Percentiles rank a stretch among this genome's conserved stretches.
phyloP scores from a whole-genome alignment of 345 rosid species.

The Linum lewisii region DNA sequence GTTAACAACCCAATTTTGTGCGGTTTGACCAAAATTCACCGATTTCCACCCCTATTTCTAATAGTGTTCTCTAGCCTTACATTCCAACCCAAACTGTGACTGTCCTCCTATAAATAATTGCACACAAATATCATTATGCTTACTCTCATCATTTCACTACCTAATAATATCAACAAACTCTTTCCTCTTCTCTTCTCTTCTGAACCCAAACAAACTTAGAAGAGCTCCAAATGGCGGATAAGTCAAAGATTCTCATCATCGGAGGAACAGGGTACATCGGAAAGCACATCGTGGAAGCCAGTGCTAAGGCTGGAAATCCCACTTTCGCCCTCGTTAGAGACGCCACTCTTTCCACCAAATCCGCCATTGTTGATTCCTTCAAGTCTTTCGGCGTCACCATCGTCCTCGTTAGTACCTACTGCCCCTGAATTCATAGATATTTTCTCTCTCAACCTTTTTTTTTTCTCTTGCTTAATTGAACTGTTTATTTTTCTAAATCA shows the following conservation, averaged over 20 bases:
- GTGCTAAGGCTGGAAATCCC: constrained; percentile 13
- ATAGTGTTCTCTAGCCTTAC: no score
- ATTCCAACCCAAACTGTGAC: no score
- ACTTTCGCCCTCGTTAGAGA: constrained; percentile 11
- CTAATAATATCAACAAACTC: no score
- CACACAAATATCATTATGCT: no score
- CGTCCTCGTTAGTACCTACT: constrained; percentile 16
- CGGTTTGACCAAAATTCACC: no score
- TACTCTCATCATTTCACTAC: no score
- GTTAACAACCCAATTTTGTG: no score
- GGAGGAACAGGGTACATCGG: constrained; percentile 17
- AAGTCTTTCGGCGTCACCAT: constrained; percentile 27
- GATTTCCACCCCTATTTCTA: no score
- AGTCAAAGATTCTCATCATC: constrained; percentile 9
- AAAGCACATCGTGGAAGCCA: constrained; percentile 11
- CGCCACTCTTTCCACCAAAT: constrained; percentile 6
- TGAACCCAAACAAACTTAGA: not conserved
- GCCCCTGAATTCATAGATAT: no score
- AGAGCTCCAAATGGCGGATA: constrained; percentile 1
- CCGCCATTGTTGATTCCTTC: constrained; percentile 16
- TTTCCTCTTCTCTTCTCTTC: no score
- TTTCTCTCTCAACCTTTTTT: no score
- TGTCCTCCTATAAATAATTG: no score
- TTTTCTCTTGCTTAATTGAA: not conserved
- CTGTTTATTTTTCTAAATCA: not conserved